phyloP scores from a whole-genome alignment of 352 stramenopile genomes.

The Discostella stelligera region DNA sequence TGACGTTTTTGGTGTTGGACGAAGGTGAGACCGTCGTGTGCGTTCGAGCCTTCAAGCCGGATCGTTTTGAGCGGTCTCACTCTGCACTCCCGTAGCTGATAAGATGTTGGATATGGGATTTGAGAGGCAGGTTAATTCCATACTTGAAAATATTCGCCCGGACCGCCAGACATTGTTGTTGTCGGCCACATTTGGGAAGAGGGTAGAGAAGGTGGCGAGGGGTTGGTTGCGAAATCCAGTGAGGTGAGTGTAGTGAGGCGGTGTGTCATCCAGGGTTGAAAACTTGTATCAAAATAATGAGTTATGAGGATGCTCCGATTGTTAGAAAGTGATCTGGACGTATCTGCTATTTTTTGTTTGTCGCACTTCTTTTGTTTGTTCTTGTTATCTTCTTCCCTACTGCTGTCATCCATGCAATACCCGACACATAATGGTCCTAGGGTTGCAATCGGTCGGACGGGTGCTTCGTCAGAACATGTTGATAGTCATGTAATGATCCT shows the following conservation, averaged over 20 bases:
- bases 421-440: neutral
- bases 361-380: constrained; percentile 33
- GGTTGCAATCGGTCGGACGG: constrained; percentile 66
- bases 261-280: neutral
- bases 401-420: neutral
- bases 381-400: constrained; percentile 2
- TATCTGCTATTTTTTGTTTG: constrained; percentile 8
- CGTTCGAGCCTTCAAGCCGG: no score
- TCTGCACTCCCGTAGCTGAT: constrained; percentile 93
- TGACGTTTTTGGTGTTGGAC: constrained; percentile 86
- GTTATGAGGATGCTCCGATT: no score
- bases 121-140: constrained; percentile 95
- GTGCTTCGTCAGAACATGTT: constrained; percentile 61
- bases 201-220: constrained; percentile 83
- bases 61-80: no score
- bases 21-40: constrained; percentile 62
- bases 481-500: constrained; percentile 73
- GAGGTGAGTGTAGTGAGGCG: constrained; percentile 24
- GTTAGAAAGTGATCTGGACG: no score
- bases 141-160: constrained; percentile 94
- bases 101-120: constrained; percentile 99
- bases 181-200: constrained; percentile 95
- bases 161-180: constrained; percentile 99
- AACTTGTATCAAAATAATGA: no score
- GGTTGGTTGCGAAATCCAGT: constrained; percentile 76